Percentiles rank a stretch among this genome's conserved stretches.
Conservation (phyloP, 1,139 yeast genomes). For the Pichia sp. region DNA sequence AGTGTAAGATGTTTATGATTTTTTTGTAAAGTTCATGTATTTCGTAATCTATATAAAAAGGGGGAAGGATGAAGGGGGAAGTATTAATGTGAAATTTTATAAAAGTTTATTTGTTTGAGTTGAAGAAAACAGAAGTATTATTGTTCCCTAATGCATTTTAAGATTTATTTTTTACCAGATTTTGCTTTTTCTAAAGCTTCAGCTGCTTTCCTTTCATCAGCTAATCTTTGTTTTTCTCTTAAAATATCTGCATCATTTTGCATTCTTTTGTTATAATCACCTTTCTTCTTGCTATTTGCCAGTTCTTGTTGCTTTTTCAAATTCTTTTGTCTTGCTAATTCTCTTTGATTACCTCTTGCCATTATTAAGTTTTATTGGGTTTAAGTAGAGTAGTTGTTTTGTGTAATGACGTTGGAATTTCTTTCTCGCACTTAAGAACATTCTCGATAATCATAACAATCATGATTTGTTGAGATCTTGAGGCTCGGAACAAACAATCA, state of each 20-base stretch:
- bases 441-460: too few species aligned
- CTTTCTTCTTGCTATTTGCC: slow-evolving; percentile 61
- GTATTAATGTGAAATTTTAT: too few species aligned
- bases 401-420: neutral
- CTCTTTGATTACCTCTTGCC: slow-evolving; percentile 98
- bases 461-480: too few species aligned
- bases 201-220: slow-evolving; percentile 58
- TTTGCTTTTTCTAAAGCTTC: slow-evolving; percentile 14
- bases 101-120: too few species aligned
- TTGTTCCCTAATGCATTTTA: too few species aligned
- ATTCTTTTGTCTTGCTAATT: slow-evolving; percentile 84
- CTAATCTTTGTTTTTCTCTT: slow-evolving; percentile 81
- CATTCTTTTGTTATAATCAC: slow-evolving; percentile 79
- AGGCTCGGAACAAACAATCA: too few species aligned
- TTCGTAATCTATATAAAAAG: neutral
- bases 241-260: slow-evolving; percentile 75
- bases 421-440: too few species aligned
- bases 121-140: too few species aligned
- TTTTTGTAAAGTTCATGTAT: neutral
- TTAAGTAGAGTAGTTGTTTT: neutral
- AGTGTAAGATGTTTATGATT: neutral
- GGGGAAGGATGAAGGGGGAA: too few species aligned
- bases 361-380: slow-evolving; percentile 30
- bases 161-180: slow-evolving; percentile 3
- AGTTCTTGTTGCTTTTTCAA: slow-evolving; percentile 63